Conservation (phyloP, 2,329 filamentous ascomycete genomes). For the Arthrobotrys sphaeroides region DNA sequence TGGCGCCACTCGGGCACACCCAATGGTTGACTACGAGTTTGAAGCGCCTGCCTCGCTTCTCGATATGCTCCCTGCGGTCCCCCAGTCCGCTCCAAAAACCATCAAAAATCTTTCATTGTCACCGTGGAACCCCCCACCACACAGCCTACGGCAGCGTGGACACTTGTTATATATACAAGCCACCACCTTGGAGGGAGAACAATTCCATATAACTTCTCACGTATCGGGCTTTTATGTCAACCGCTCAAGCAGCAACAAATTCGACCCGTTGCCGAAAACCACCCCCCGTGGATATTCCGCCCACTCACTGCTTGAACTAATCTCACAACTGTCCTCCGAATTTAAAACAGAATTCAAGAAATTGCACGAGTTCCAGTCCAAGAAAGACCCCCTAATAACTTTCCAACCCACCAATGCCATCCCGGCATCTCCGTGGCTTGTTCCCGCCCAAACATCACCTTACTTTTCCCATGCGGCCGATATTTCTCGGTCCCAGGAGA, state of each 20-base stretch:
- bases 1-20: conserved; percentile 64
- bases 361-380: conserved; percentile 84
- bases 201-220: conserved; percentile 90
- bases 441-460: conserved; percentile 70
- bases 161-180: conserved; percentile 90
- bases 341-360: conserved; percentile 79
- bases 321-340: conserved; percentile 81
- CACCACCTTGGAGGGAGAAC: conserved; percentile 92
- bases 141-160: conserved; percentile 87
- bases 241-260: conserved; percentile 93
- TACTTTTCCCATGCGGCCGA: conserved; percentile 80
- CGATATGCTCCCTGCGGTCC: conserved; percentile 72
- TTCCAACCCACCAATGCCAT: conserved; percentile 97
- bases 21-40: conserved; percentile 80
- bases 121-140: conserved; percentile 94
- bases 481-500: conserved; percentile 89
- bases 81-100: conserved; percentile 80
- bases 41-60: conserved; percentile 71
- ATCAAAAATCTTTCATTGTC: conserved; percentile 89
- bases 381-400: conserved; percentile 85
- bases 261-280: conserved; percentile 84
- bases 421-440: conserved; percentile 89
- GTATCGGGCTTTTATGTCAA: conserved; percentile 97
- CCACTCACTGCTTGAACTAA: conserved; percentile 85
- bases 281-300: conserved; percentile 80